A percentile compares a stretch with the other conserved stretches of the same genome.
These are phyloP conservation scores for Diplotaxis tenuifolia DNA, from an alignment of 345 rosid genomes.

Conservation along the genomic window DNA sequence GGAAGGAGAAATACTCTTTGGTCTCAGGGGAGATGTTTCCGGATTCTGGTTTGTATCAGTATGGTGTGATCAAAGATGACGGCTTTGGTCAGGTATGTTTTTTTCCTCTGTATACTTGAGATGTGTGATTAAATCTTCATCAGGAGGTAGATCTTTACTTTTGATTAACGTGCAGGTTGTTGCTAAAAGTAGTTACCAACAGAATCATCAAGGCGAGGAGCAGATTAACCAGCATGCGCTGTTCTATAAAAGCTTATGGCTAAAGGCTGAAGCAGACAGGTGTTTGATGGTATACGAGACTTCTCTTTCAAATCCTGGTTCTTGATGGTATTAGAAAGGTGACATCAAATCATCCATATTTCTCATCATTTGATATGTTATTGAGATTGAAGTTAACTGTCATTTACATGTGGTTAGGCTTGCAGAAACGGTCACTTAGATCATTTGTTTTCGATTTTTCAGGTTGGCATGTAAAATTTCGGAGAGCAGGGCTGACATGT, in stretches of 20 bases:
- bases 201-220: slow-evolving; percentile 21
- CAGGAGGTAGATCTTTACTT: slow-evolving; percentile 12
- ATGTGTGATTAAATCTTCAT: background rate
- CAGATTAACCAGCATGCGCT: slow-evolving; percentile 36
- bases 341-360: slow-evolving; percentile 20
- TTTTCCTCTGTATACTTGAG: background rate
- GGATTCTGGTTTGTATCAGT: slow-evolving; percentile 34
- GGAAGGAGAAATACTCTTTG: slow-evolving; percentile 28
- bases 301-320: slow-evolving; percentile 21
- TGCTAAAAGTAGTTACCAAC: slow-evolving; percentile 27
- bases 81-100: slow-evolving; percentile 39
- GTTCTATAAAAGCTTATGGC: slow-evolving; percentile 43
- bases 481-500: too few species aligned
- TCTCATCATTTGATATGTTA: background rate
- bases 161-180: slow-evolving; percentile 37
- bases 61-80: slow-evolving; percentile 25
- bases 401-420: slow-evolving; percentile 18
- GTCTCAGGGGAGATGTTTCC: slow-evolving; percentile 15
- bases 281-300: slow-evolving; percentile 41
- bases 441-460: slow-evolving; percentile 27
- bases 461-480: slow-evolving; percentile 30
- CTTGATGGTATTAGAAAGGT: slow-evolving; percentile 28
- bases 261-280: slow-evolving; percentile 48
- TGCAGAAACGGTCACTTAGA: slow-evolving; percentile 8
- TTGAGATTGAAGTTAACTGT: slow-evolving; percentile 1